A percentile compares a stretch with the other conserved stretches of the same genome.
Conservation (phyloP, 495 filamentous ascomycete species). For the Pseudotulostoma volvatum region DNA sequence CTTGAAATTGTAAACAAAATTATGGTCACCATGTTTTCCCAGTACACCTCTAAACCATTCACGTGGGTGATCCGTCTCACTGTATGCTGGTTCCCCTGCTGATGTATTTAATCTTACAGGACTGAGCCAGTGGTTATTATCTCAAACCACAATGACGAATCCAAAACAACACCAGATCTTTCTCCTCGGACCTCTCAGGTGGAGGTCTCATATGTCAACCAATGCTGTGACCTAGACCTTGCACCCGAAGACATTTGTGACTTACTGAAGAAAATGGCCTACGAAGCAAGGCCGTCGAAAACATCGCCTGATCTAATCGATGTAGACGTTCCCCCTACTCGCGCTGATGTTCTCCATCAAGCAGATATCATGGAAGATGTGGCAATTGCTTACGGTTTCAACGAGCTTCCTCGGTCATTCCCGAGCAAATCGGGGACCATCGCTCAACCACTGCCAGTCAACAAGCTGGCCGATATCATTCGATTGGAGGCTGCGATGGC, state of each 20-base stretch:
- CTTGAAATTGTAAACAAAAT: slow-evolving; percentile 89
- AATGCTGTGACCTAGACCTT: slow-evolving; percentile 67
- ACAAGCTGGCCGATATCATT: slow-evolving; percentile 87
- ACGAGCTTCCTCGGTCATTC: slow-evolving; percentile 70
- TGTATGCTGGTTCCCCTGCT: background rate
- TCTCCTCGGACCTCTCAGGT: slow-evolving; percentile 58
- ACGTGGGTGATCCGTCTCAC: slow-evolving; percentile 29
- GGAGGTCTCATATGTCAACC: slow-evolving; percentile 82
- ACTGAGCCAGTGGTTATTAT: slow-evolving; percentile 85
- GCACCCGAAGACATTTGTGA: slow-evolving; percentile 54
- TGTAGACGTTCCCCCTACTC: slow-evolving; percentile 69
- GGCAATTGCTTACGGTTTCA: slow-evolving; percentile 91
- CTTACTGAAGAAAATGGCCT: slow-evolving; percentile 74
- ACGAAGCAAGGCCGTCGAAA: slow-evolving; percentile 52
- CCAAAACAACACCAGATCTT: slow-evolving; percentile 64
- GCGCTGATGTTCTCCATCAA: slow-evolving; percentile 89
- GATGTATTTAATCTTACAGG: slow-evolving; percentile 13
- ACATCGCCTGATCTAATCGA: slow-evolving; percentile 50
- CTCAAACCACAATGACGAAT: slow-evolving; percentile 77
- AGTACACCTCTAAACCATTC: slow-evolving; percentile 77
- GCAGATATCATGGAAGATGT: slow-evolving; percentile 98
- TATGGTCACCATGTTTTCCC: slow-evolving; percentile 92
- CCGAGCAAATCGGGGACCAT: slow-evolving; percentile 72
- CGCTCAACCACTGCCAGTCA: slow-evolving; percentile 74
- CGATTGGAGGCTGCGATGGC: slow-evolving; percentile 83